A percentile compares a stretch with the other conserved stretches of the same genome.
Evolutionary conservation across 768 basidiomycete genomes (phyloP).

Genomic region (Panaeolus cyanescens): DNA sequence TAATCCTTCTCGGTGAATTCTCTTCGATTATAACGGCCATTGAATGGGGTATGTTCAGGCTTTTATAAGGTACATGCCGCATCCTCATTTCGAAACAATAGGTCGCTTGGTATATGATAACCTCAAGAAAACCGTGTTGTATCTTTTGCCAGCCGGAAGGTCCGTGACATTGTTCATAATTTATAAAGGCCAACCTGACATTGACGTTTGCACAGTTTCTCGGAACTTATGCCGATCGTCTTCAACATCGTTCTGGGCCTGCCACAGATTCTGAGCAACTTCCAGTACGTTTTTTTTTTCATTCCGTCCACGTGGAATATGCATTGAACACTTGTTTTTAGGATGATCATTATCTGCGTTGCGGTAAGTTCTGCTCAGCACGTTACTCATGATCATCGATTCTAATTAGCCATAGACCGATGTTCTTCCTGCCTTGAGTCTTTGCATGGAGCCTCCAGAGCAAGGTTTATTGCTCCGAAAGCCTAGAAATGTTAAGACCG

Average conservation of each 20-base stretch:
- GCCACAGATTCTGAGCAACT: constrained; percentile 38
- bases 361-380: constrained; percentile 20
- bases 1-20: constrained; percentile 67
- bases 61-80: neutral
- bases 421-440: constrained; percentile 52
- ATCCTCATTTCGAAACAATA: constrained; percentile 1
- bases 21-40: constrained; percentile 65
- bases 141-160: constrained; percentile 51
- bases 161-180: constrained; percentile 23
- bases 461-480: constrained; percentile 54
- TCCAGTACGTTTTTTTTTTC: constrained; percentile 33
- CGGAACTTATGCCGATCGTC: constrained; percentile 62
- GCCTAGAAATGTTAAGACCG: constrained; percentile 56
- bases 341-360: constrained; percentile 54
- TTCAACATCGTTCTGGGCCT: constrained; percentile 43
- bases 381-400: neutral
- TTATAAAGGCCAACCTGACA: neutral
- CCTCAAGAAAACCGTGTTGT: constrained; percentile 56
- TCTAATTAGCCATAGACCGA: constrained; percentile 42
- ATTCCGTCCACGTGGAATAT: neutral
- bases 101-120: constrained; percentile 67
- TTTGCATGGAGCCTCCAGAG: constrained; percentile 65
- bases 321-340: neutral
- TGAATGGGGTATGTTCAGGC: constrained; percentile 46
- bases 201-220: constrained; percentile 39